These are phyloP conservation scores for Solanum virginianum DNA, from an alignment of 257 asterid genomes.

Conservation along the genomic window DNA sequence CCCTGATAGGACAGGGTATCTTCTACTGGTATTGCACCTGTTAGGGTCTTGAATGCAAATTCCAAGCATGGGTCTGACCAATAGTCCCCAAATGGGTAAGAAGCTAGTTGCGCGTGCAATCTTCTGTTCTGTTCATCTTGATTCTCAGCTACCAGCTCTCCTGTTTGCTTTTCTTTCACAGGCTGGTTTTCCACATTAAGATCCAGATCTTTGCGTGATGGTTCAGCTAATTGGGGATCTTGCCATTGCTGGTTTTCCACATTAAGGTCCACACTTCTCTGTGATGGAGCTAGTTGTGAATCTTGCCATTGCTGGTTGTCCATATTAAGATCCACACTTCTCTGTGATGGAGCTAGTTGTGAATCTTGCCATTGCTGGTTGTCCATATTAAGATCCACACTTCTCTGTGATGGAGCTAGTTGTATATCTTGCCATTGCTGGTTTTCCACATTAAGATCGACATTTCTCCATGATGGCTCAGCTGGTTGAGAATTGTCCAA, in stretches of 20 bases:
- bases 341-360: background rate
- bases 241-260: background rate
- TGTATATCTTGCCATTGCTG: background rate
- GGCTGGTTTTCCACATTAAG: background rate
- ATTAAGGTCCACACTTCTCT: background rate
- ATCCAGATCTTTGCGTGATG: background rate
- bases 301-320: background rate
- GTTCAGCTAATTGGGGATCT: background rate
- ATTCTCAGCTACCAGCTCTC: background rate
- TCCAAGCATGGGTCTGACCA: slow-evolving; percentile 36
- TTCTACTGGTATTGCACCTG: slow-evolving; percentile 28
- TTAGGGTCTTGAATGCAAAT: slow-evolving; percentile 37
- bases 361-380: background rate
- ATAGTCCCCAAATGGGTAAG: slow-evolving; percentile 16
- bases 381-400: background rate
- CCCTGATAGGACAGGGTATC: slow-evolving; percentile 5
- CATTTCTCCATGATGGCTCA: background rate
- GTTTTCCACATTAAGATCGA: no score
- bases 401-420: no score
- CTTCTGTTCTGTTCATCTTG: slow-evolving; percentile 3
- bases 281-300: background rate
- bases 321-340: background rate
- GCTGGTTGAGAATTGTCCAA: background rate
- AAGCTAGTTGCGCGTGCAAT: background rate
- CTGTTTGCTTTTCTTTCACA: background rate